Evolutionary conservation across 768 basidiomycete genomes (phyloP), one percentile per base, ranked within the genome.

Genomic region (Boletus vermiculosoides): DNA sequence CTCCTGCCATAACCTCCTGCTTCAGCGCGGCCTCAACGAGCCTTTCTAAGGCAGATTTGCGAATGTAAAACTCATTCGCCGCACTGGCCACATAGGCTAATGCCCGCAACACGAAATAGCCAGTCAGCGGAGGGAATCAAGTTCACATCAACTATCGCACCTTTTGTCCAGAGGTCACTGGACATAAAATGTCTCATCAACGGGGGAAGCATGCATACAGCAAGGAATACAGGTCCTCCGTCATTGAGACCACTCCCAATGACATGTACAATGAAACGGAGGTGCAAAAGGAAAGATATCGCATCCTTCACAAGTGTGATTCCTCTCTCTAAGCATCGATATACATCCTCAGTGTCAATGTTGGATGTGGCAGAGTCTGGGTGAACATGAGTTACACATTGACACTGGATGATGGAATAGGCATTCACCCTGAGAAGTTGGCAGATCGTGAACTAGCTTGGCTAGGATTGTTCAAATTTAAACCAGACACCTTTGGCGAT

Each of bases 261-360:
- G 22, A 71, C 48, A 25, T 62, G 48, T 22, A 25, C 11, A 0
- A 71, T 54, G 37, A 69, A 42, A 7, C 46, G 66, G n/a, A 68
- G 55, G 18, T 69, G 68, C 34, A 69, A 55, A 36, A 68, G 25
- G 28, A 64, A 54, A 25, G 69, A 71, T 30, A 63, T 18, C 13
- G 20, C 18, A 4, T 46, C 15, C 31, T 58, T 59, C 39, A 52
- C 28, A 4, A 71, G 31, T 7, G n/a, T 23, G 30, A 64, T 40
- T 1, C 56, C 55, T 36, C 20, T 36, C 16, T 58, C 58, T 16
- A 69, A 42, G 33, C 62, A 68, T 12, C 0, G 0, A 34, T 56
- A 59, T 8, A 68, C 55, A 22, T 22, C 31, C 0, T 34, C 40
- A 8, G 52, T 5, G 5, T 64, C 31, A 10, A 40, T 9, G 5